phyloP scores from a whole-genome alignment of 768 basidiomycete genomes.

The Rhizopogon roseolus region DNA sequence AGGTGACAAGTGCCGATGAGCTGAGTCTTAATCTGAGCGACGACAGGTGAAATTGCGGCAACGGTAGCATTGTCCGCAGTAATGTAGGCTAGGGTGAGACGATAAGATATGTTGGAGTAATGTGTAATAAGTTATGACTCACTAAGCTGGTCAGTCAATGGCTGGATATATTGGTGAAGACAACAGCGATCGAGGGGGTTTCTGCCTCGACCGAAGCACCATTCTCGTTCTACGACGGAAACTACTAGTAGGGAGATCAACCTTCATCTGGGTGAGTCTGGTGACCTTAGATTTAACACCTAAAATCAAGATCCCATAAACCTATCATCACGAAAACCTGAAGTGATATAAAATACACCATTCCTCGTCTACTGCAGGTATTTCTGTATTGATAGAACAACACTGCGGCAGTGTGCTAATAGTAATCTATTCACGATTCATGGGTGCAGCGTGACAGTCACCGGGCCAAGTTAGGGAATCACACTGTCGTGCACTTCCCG shows the following conservation, averaged over 20 bases:
- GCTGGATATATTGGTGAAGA: slow-evolving; percentile 20
- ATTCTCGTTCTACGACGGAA: neutral
- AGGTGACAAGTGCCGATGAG: slow-evolving; percentile 16
- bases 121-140: slow-evolving; percentile 4
- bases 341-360: too few species aligned
- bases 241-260: neutral
- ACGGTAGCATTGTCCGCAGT: slow-evolving; percentile 19
- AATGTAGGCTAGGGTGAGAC: slow-evolving; percentile 15
- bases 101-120: neutral
- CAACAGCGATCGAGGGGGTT: slow-evolving; percentile 20
- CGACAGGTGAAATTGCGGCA: slow-evolving; percentile 13
- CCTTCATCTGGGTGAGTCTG: neutral
- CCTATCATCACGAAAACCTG: too few species aligned
- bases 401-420: too few species aligned
- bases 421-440: too few species aligned
- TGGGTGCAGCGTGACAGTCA: too few species aligned
- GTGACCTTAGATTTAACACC: neutral
- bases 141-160: slow-evolving; percentile 21
- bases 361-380: too few species aligned
- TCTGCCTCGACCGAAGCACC: neutral
- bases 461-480: too few species aligned
- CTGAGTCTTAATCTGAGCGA: slow-evolving; percentile 18
- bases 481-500: too few species aligned
- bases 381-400: too few species aligned
- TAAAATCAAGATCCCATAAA: too few species aligned